These are phyloP conservation scores for Calonectria crousiana DNA, from an alignment of 2,329 filamentous ascomycete genomes.

Conservation along the genomic window DNA sequence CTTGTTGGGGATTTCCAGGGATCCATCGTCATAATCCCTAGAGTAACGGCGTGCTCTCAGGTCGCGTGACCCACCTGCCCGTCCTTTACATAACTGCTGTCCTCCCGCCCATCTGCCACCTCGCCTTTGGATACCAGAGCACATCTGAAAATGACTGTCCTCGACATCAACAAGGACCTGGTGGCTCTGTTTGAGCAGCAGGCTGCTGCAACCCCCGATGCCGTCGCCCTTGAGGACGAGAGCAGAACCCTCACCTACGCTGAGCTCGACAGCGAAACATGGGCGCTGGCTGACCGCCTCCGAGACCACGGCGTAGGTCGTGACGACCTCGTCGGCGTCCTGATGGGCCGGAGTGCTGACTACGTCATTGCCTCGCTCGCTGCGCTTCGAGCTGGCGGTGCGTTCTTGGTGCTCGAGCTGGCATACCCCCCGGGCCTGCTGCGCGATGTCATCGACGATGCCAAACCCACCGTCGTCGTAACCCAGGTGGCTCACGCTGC, in stretches of 20 bases:
- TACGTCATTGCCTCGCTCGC: conserved; percentile 85
- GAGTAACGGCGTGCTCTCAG: conserved; percentile 35
- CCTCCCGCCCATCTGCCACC: conserved; percentile 14
- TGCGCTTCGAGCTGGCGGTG: conserved; percentile 81
- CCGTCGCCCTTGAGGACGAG: conserved; percentile 80
- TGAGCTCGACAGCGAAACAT: conserved; percentile 77
- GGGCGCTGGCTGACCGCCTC: conserved; percentile 72
- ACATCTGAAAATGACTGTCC: conserved; percentile 65
- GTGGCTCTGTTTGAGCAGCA: conserved; percentile 79
- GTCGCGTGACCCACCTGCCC: conserved; percentile 46
- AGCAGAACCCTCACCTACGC: conserved; percentile 76
- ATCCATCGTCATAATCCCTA: conserved; percentile 22
- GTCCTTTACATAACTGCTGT: conserved; percentile 20
- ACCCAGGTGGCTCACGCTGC: conserved; percentile 74
- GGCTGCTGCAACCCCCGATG: conserved; percentile 75
- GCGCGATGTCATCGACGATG: conserved; percentile 82
- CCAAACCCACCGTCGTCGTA: conserved; percentile 76
- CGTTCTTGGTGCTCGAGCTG: conserved; percentile 83
- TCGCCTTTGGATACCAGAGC: conserved; percentile 1
- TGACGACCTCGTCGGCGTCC: conserved; percentile 80
- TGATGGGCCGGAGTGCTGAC: conserved; percentile 80
- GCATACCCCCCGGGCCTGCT: conserved; percentile 82
- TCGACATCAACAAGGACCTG: conserved; percentile 80
- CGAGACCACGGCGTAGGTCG: conserved; percentile 77
- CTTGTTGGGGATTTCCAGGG: conserved; percentile 27